Conservation (phyloP, 139 green algal genomes). For the Haematococcus lacustris region DNA sequence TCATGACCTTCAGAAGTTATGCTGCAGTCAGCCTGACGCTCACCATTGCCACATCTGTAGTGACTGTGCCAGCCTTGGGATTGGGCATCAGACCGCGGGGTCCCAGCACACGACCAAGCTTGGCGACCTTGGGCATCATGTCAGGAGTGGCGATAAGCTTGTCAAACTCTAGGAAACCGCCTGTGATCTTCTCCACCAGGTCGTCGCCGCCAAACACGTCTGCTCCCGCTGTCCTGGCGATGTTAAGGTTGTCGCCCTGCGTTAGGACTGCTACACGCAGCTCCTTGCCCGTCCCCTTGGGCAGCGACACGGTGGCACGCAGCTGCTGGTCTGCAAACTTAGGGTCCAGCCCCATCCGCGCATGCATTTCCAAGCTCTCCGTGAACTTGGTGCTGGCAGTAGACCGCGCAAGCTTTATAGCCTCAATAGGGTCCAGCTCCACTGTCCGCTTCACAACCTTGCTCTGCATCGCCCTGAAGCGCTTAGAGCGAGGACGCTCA, state of each 20-base stretch:
- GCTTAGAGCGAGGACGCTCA: slow-evolving; percentile 37
- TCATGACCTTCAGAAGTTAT: too few relatives aligned
- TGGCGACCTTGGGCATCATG: slow-evolving; percentile 99
- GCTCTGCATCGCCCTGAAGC: slow-evolving; percentile 40
- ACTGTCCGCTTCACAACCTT: slow-evolving; percentile 26
- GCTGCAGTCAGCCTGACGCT: too few relatives aligned
- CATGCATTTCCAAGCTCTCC: slow-evolving; percentile 94
- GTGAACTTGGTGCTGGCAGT: slow-evolving; percentile 87
- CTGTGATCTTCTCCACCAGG: slow-evolving; percentile 90
- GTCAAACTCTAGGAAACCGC: slow-evolving; percentile 98
- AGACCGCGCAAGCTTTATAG: slow-evolving; percentile 54
- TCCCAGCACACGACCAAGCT: slow-evolving; percentile 91
- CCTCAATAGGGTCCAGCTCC: slow-evolving; percentile 61
- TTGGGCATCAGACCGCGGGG: slow-evolving; percentile 96
- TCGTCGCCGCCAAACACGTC: slow-evolving; percentile 88
- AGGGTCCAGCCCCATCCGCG: slow-evolving; percentile 73
- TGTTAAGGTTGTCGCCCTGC: slow-evolving; percentile 69
- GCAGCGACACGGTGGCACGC: slow-evolving; percentile 89
- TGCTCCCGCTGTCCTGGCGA: slow-evolving; percentile 82
- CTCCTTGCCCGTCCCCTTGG: slow-evolving; percentile 89
- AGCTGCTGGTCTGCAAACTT: slow-evolving; percentile 99
- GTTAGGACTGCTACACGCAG: slow-evolving; percentile 91
- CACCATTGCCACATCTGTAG: slow-evolving; percentile 85
- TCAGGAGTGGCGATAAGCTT: slow-evolving; percentile 97
- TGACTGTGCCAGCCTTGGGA: slow-evolving; percentile 98